phyloP scores from a whole-genome alignment of 164 flowering plant genomes.

The Vitis cinerea region DNA sequence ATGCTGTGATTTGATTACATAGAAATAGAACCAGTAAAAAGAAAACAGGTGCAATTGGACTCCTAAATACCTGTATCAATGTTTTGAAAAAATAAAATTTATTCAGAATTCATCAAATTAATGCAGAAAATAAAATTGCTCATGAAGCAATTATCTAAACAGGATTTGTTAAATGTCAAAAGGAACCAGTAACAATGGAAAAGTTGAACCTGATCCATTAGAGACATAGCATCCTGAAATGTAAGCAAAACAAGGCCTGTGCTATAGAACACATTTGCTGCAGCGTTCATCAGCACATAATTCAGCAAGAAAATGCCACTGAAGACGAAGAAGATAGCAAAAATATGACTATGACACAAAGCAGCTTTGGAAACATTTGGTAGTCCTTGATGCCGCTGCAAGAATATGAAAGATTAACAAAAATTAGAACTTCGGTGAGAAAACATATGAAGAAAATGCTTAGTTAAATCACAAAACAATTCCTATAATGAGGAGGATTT shows the following conservation, averaged over 20 bases:
- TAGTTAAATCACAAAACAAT: neutral
- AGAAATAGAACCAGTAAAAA: constrained; percentile 55
- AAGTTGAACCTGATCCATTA: constrained; percentile 73
- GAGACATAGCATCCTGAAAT: constrained; percentile 75
- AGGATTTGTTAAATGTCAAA: neutral
- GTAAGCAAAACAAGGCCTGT: constrained; percentile 68
- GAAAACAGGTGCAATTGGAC: constrained; percentile 52
- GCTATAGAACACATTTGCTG: constrained; percentile 73
- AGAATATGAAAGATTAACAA: constrained; percentile 5
- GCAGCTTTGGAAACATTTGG: constrained; percentile 40
- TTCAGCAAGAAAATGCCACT: constrained; percentile 83
- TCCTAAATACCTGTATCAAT: constrained; percentile 61
- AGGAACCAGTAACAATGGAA: neutral
- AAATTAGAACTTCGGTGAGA: constrained; percentile 5
- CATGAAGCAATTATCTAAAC: neutral
- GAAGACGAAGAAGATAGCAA: constrained; percentile 62
- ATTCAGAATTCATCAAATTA: constrained; percentile 6
- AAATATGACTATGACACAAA: constrained; percentile 69
- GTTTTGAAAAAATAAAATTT: neutral
- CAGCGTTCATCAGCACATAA: constrained; percentile 71
- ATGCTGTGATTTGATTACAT: constrained; percentile 60
- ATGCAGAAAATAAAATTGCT: neutral
- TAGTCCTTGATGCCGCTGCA: constrained; percentile 48
- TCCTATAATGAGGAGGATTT: neutral
- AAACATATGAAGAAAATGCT: neutral